A percentile compares a stretch with the other conserved stretches of the same genome.
These are phyloP conservation scores for Heimioporus retisporus DNA, from an alignment of 1,284 basidiomycete genomes.

Conservation along the genomic window DNA sequence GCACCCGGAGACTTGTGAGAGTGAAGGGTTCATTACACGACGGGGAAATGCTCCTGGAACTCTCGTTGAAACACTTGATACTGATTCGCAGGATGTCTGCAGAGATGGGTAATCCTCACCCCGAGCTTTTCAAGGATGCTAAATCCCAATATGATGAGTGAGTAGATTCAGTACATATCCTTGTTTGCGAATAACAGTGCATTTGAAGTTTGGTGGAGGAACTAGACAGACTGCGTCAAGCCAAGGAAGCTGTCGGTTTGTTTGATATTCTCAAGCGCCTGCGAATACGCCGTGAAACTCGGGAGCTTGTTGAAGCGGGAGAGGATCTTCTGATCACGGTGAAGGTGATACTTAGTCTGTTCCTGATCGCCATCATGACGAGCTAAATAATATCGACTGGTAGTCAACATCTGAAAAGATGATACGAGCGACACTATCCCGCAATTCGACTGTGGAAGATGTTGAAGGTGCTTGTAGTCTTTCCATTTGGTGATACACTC, in stretches of 20 bases:
- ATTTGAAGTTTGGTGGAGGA: not conserved
- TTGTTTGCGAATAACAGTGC: not conserved
- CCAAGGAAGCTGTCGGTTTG: not conserved
- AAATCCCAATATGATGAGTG: conserved; percentile 9
- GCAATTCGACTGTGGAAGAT: not conserved
- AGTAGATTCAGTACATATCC: not conserved
- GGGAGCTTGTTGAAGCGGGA: not conserved
- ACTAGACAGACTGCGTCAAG: not conserved
- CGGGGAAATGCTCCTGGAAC: not conserved
- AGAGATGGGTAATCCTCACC: not conserved
- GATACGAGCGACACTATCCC: not conserved
- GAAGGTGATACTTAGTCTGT: not conserved
- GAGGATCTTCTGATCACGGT: not conserved
- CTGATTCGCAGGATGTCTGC: not conserved
- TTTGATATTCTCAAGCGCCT: not conserved
- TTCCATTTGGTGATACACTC: not conserved
- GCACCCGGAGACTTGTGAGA: not conserved
- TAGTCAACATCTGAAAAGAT: conserved; percentile 5
- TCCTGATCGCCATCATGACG: not conserved
- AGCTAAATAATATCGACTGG: not conserved
- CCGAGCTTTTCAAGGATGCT: not conserved
- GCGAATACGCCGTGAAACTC: not conserved
- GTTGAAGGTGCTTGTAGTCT: not conserved
- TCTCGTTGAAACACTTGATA: not conserved
- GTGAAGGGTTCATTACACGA: not conserved